Evolutionary conservation across 139 green algal species (phyloP), one percentile per base, ranked within the genome.

Genomic region (Asterochloris sp.): DNA sequence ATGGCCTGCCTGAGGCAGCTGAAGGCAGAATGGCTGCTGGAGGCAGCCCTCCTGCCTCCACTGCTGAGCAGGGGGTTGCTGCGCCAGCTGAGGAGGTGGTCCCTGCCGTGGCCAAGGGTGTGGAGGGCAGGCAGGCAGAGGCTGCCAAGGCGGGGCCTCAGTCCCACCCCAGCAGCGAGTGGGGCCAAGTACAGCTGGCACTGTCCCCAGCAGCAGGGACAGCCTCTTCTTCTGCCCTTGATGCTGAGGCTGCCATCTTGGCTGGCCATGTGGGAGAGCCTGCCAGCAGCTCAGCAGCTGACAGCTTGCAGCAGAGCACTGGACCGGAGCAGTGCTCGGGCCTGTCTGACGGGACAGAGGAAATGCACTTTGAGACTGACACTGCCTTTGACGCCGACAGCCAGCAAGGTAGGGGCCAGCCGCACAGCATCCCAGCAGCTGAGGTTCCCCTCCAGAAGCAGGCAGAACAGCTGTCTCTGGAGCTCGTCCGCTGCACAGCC

Each of bases 401-500:
- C 21, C 66, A 2, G 21, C 19, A 71, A 24, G 8, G 17, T 71
- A 2, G 19, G 21, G 66, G 19, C 21, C 17, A 21, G 21, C 66
- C 66, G 17, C 17, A 24, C 66, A 71, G 21, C 17, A 71, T 2
- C 13, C 29, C 23, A 76, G 69, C 47, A 27, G 26, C 19, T 63
- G 63, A 47, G 23, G 62, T 74, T 10, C 14, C 23, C n/a, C 62
- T 54, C 17, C 13, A 64, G 15, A n/a, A 28, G 28, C 60, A 62
- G 23, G 24, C 27, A n/a, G 81, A 84, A 19, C 81, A 81, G 64
- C 66, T 85, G 17, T 82, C 82, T 11, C 12, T 85, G 11, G 67
- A 85, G 60, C 78, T 85, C 23, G 38, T 82, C 26, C 82, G 82
- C 67, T 85, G 76, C 76, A 64, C 38, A 24, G 38, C 38, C 38